These are phyloP conservation scores for Beauveria bassiana DNA, from an alignment of 2,329 filamentous ascomycete genomes.

Conservation along the genomic window DNA sequence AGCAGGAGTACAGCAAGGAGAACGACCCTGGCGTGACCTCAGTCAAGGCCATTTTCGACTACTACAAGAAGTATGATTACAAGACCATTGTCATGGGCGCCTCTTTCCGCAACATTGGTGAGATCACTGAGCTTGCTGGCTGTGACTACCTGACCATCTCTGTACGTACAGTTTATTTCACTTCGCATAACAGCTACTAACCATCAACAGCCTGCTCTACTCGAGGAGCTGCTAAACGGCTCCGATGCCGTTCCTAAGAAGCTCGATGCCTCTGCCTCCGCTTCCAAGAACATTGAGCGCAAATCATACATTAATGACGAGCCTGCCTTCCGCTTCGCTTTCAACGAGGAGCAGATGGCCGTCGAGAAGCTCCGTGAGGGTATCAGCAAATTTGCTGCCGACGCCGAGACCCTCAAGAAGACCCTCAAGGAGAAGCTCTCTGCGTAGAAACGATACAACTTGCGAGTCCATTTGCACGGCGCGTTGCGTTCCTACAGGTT, in stretches of 20 bases:
- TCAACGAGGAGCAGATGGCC: constrained; percentile 99
- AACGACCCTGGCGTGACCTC: constrained; percentile 96
- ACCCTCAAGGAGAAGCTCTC: constrained; percentile 81
- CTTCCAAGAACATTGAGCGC: constrained; percentile 71
- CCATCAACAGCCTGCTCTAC: constrained; percentile 68
- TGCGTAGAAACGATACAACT: constrained; percentile 26
- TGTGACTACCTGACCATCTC: constrained; percentile 99
- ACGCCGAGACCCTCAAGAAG: constrained; percentile 87
- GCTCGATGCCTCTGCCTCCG: constrained; percentile 65
- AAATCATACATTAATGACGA: constrained; percentile 87
- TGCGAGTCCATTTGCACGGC: neutral
- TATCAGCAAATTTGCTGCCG: constrained; percentile 98
- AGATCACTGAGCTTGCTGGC: constrained; percentile 96
- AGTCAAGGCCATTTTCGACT: constrained; percentile 94
- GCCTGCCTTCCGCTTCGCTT: constrained; percentile 89
- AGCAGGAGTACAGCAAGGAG: constrained; percentile 84
- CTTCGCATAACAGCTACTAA: constrained; percentile 13
- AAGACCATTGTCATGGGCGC: constrained; percentile 99
- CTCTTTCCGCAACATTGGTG: constrained; percentile 91
- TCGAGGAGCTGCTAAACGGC: constrained; percentile 90
- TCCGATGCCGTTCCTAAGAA: constrained; percentile 79
- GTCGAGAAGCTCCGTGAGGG: constrained; percentile 98
- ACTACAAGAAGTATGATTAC: constrained; percentile 99
- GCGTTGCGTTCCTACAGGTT: neutral
- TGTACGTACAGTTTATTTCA: constrained; percentile 41